Evolutionary conservation across 1,139 yeast genomes (phyloP), one percentile per base, ranked within the genome.

Genomic region (Pichia sp.): DNA sequence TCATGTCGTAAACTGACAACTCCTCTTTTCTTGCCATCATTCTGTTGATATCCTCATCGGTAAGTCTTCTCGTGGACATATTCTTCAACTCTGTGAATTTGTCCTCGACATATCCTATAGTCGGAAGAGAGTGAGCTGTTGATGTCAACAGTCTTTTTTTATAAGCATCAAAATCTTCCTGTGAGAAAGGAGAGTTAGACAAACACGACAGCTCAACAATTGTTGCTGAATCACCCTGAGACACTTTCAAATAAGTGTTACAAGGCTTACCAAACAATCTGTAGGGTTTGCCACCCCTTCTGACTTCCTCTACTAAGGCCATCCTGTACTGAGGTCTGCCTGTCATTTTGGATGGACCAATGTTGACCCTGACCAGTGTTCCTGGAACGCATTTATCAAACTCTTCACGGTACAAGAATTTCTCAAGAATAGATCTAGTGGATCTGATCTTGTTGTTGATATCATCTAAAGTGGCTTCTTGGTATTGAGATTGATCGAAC

Each of bases 381-480:
- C 89, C 95, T 39, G 79, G 73, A 13, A 87, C 78, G 0, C 79
- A 76, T 22, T 80, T 82, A 50, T 79, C 82, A 67, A 93, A 91
- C 28, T 82, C 90, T 8, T 93, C 90, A 68, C 90, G 85, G 67
- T 85, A 90, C 66, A 93, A 82, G 66, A 76, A 88, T 65, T 85
- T 85, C 50, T 83, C 78, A 52, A 90, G 78, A 60, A 83, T 78
- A 8, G 87, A 74, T 65, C 96, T 83, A 12, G 96, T 96, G 47
- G 93, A 79, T 56, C 85, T 76, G 36, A 87, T 74, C 53, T 79
- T 79, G 25, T 52, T 48, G 66, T 87, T 87, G 52, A 90, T 72
- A 63, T 87, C 96, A 16, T 70, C 74, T 22, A 80, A 68, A 1
- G 74, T 67, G 12, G 82, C 78, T 30, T 69, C 74, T 50, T 63